Evolutionary conservation across 2,329 filamentous ascomycete species (phyloP), one percentile per base, ranked within the genome.

Genomic region (Claviceps quebecensis): DNA sequence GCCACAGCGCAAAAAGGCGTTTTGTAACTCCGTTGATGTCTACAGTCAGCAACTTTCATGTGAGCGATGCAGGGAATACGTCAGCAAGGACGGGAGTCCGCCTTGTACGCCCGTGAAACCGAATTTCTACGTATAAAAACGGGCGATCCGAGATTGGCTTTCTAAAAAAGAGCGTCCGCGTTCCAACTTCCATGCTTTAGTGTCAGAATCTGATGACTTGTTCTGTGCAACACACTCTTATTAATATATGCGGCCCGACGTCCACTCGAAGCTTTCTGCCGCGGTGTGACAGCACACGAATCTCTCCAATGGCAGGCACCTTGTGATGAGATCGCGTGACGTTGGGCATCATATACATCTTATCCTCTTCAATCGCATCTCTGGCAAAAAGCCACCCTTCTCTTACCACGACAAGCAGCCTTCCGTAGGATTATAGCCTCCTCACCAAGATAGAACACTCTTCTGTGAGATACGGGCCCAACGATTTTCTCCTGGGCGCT

Each of bases 171-270:
- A 34, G 5, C 23, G 4, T 36, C 36, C 45, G 8, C 19, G 34
- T 5, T 63, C 16, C 23, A 22, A 47, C 41, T 44, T 37, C 47
- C 14, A 60, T 61, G 1, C 23, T 26, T 26, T 64, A 58, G 60
- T 37, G 16, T 26, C 36, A 29, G 9, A 40, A 34, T 36, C 49
- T 19, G 23, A 23, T 47, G 44, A 47, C 17, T 40, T 9, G 29
- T 34, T 40, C 23, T 46, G 44, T 51, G 44, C 49, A 36, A 51
- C 49, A 41, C 22, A 26, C 39, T 22, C 37, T 36, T 22, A 37
- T 47, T 41, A 34, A 36, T 40, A 46, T 26, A 34, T 37, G 36
- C 36, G 22, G 16, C 14, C 11, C 23, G 41, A 50, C 48, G 22
- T 29, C 48, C 48, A 38, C 41, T 50, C 41, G 41, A 45, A 38